A percentile compares a stretch with the other conserved stretches of the same genome.
These are phyloP conservation scores for Gymnopus androsaceus DNA, from an alignment of 1,284 basidiomycete species.

Conservation along the genomic window DNA sequence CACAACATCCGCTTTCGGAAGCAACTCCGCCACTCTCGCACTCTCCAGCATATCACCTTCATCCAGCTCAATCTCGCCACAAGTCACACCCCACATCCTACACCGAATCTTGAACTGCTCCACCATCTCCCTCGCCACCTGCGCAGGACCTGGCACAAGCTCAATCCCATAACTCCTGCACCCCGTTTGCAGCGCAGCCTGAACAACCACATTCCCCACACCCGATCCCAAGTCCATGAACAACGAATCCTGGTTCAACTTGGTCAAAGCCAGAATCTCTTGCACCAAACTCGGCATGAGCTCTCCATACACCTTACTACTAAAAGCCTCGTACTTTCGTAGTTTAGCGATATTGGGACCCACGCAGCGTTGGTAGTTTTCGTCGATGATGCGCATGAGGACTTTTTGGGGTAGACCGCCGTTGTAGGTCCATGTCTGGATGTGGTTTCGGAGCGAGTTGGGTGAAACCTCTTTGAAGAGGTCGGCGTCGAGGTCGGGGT, in stretches of 20 bases:
- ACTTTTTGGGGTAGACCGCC: constrained; percentile 57
- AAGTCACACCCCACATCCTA: constrained; percentile 73
- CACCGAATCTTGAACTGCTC: constrained; percentile 64
- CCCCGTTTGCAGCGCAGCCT: constrained; percentile 73
- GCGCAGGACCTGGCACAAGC: constrained; percentile 61
- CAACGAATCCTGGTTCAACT: constrained; percentile 59
- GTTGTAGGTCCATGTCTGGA: constrained; percentile 49
- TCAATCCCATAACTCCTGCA: constrained; percentile 76
- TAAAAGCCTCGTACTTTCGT: constrained; percentile 72
- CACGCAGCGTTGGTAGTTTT: constrained; percentile 78
- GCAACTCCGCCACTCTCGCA: constrained; percentile 56
- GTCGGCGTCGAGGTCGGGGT: constrained; percentile 54
- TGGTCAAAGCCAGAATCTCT: constrained; percentile 60
- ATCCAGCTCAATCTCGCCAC: constrained; percentile 71
- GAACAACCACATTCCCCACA: constrained; percentile 77
- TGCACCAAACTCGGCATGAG: constrained; percentile 70
- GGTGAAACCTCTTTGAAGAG: constrained; percentile 41
- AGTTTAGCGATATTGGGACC: constrained; percentile 68
- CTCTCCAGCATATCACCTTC: constrained; percentile 74
- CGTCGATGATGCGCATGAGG: constrained; percentile 69
- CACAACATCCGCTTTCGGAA: constrained; percentile 72
- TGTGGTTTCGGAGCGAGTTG: constrained; percentile 50
- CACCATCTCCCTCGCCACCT: constrained; percentile 62
- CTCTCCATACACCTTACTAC: constrained; percentile 76
- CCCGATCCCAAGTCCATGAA: constrained; percentile 80